Conservation (phyloP, 2,329 filamentous ascomycete genomes). For the Xylariaceae sp. region DNA sequence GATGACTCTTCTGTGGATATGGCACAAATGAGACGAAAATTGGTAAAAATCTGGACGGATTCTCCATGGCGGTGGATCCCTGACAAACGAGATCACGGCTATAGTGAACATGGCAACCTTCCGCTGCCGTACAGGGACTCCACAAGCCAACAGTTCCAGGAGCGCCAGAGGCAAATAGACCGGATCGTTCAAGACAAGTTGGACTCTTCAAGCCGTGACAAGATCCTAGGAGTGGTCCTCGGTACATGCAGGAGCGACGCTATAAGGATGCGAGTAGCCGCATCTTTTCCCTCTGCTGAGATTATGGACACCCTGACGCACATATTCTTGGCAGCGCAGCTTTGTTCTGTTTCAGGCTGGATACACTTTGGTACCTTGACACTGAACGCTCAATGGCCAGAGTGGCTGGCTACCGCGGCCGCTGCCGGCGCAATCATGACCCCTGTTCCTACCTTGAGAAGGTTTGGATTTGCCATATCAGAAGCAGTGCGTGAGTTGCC, state of each 20-base stretch:
- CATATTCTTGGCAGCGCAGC: constrained; percentile 63
- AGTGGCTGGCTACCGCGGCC: constrained; percentile 65
- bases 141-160: constrained; percentile 48
- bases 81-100: constrained; percentile 51
- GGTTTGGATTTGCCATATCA: constrained; percentile 64
- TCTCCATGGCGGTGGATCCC: constrained; percentile 60
- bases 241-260: constrained; percentile 60
- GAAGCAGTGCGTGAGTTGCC: constrained; percentile 55
- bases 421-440: constrained; percentile 67
- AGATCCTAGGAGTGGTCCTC: constrained; percentile 68
- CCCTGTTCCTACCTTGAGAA: constrained; percentile 63
- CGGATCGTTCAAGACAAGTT: constrained; percentile 53
- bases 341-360: constrained; percentile 63
- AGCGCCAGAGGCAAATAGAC: constrained; percentile 47
- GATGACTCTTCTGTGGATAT: constrained; percentile 51
- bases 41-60: constrained; percentile 57
- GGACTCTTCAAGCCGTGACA: constrained; percentile 61
- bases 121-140: constrained; percentile 51
- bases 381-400: constrained; percentile 61
- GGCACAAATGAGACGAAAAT: constrained; percentile 53
- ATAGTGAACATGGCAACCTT: constrained; percentile 53
- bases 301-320: constrained; percentile 65
- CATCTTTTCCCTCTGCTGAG: constrained; percentile 59
- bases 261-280: constrained; percentile 59
- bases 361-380: constrained; percentile 68